A percentile compares a stretch with the other conserved stretches of the same genome.
These are phyloP conservation scores for Pythium dissimile DNA, from an alignment of 352 stramenopile genomes.

Conservation along the genomic window DNA sequence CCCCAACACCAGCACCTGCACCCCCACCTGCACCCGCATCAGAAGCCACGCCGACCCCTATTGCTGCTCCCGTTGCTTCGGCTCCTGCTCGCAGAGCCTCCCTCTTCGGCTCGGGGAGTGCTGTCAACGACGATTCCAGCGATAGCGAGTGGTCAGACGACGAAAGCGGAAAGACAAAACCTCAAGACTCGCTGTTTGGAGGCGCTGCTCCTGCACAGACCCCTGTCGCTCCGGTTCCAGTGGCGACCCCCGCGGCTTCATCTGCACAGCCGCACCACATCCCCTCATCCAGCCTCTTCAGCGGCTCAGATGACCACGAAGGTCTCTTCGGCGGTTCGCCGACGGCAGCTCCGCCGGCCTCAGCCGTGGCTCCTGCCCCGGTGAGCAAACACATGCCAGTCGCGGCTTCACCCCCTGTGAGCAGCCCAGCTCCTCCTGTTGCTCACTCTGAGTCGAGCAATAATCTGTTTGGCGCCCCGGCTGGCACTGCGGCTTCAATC, in stretches of 20 bases:
- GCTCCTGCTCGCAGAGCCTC: not conserved
- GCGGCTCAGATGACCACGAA: not conserved
- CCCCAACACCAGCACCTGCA: not conserved
- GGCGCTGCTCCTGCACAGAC: not conserved
- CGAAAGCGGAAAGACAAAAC: constrained; percentile 14
- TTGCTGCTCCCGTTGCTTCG: too few species aligned
- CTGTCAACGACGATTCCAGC: constrained; percentile 6
- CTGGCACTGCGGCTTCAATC: constrained; percentile 1
- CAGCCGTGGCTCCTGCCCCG: not conserved
- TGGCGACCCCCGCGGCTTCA: constrained; percentile 22
- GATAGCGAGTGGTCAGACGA: constrained; percentile 28
- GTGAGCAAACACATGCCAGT: not conserved
- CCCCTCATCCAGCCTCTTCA: constrained; percentile 11
- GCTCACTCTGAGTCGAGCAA: too few species aligned
- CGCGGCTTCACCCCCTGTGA: not conserved
- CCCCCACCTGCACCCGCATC: not conserved
- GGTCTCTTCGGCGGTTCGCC: constrained; percentile 6
- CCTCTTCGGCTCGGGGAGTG: constrained; percentile 15
- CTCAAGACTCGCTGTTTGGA: constrained; percentile 8
- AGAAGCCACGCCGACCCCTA: too few species aligned
- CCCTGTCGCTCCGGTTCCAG: constrained; percentile 2
- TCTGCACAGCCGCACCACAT: not conserved
- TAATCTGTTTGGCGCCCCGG: constrained; percentile 29
- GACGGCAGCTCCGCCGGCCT: not conserved
- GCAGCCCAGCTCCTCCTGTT: constrained; percentile 14